phyloP scores from a whole-genome alignment of 768 basidiomycete species.

The Suillus discolor region DNA sequence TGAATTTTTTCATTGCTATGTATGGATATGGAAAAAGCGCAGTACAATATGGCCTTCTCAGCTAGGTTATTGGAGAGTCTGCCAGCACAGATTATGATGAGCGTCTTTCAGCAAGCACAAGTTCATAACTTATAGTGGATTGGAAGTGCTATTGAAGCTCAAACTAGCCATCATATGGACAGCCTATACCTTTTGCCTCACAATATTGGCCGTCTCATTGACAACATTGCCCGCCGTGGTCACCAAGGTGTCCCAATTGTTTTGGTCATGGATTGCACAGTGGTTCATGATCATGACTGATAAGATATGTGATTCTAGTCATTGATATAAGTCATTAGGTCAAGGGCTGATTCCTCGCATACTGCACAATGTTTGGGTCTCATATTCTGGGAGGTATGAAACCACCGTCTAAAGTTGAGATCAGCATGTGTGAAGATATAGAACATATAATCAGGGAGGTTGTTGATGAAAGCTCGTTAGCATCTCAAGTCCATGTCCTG shows the following conservation, averaged over 20 bases:
- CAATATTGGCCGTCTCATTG: too few species aligned
- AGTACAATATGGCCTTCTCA: conserved; percentile 19
- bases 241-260: too few species aligned
- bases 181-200: too few species aligned
- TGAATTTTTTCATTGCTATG: conserved; percentile 24
- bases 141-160: too few species aligned
- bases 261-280: conserved; percentile 16
- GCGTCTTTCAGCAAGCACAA: too few species aligned
- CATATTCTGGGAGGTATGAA: conserved; percentile 29
- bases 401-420: conserved; percentile 22
- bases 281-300: conserved; percentile 21
- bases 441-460: conserved; percentile 23
- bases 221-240: too few species aligned
- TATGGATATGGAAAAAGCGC: conserved; percentile 19
- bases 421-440: conserved; percentile 26
- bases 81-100: too few species aligned
- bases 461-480: conserved; percentile 21
- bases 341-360: conserved; percentile 29
- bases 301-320: conserved; percentile 27
- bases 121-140: too few species aligned
- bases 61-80: too few species aligned
- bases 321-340: conserved; percentile 30
- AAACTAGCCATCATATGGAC: too few species aligned
- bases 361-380: conserved; percentile 28
- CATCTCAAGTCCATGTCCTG: conserved; percentile 30